phyloP scores from a whole-genome alignment of 2,329 filamentous ascomycete species.

The Fusarium armeniacum region DNA sequence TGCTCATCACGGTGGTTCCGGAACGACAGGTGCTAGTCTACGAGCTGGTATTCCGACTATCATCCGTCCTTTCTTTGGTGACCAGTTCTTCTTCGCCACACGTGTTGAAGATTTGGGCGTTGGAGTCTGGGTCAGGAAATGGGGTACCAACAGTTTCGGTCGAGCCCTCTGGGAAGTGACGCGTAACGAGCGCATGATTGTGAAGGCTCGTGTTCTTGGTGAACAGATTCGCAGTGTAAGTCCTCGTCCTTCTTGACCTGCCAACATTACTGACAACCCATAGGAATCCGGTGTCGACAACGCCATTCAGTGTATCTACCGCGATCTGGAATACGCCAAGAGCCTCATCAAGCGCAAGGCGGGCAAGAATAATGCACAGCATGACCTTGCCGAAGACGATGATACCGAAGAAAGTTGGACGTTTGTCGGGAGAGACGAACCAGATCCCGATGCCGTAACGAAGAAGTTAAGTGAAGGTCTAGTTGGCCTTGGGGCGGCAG shows the following conservation, averaged over 20 bases:
- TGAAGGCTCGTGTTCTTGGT: constrained; percentile 84
- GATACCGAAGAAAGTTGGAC: constrained; percentile 89
- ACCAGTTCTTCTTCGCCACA: constrained; percentile 95
- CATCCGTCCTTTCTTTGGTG: constrained; percentile 96
- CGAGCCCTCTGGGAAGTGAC: constrained; percentile 92
- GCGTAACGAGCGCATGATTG: constrained; percentile 90
- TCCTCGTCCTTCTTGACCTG: constrained; percentile 10
- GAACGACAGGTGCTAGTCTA: constrained; percentile 93
- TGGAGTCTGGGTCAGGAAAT: constrained; percentile 87
- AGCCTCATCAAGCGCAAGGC: constrained; percentile 79
- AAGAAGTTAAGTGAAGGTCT: constrained; percentile 58
- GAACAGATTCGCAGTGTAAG: constrained; percentile 88
- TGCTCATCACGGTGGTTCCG: constrained; percentile 93
- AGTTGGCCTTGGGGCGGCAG: constrained; percentile 34
- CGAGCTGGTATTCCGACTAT: constrained; percentile 93
- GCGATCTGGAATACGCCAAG: constrained; percentile 93
- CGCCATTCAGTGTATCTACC: constrained; percentile 93
- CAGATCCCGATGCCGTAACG: constrained; percentile 60
- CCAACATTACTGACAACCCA: constrained; percentile 48
- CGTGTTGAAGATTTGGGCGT: constrained; percentile 94
- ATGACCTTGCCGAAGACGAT: constrained; percentile 63
- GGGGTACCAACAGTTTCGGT: constrained; percentile 88
- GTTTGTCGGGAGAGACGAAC: constrained; percentile 76
- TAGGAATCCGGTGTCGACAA: constrained; percentile 91
- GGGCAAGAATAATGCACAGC: constrained; percentile 64